Percentiles rank a stretch among this genome's conserved stretches.
Evolutionary conservation across 225 moss, liverwort and hornwort species (phyloP).

Genomic region (Physcomitrium patens): DNA sequence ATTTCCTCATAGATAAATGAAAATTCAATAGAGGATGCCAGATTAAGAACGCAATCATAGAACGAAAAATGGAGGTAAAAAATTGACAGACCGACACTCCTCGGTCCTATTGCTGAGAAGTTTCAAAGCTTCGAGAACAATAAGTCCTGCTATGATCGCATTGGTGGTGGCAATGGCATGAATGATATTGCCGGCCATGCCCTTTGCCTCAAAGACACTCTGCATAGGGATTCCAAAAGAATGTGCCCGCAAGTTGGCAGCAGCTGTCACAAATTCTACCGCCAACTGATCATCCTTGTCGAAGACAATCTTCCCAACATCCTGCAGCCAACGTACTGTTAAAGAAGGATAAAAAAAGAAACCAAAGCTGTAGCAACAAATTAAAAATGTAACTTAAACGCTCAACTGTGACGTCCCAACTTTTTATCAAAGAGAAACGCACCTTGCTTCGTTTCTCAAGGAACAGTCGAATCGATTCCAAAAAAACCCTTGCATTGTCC

Average conservation of each 20-base stretch:
- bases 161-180: constrained; percentile 82
- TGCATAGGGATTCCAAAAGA: constrained; percentile 91
- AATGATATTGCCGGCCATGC: constrained; percentile 82
- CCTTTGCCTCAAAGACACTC: constrained; percentile 94
- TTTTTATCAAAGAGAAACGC: constrained; percentile 8
- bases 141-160: constrained; percentile 72
- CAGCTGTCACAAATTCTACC: constrained; percentile 97
- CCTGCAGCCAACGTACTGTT: constrained; percentile 53
- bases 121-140: constrained; percentile 73
- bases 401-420: constrained; percentile 1
- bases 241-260: constrained; percentile 91
- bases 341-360: constrained; percentile 13
- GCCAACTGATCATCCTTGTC: constrained; percentile 98
- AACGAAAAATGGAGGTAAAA: not conserved
- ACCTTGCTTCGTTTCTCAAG: constrained; percentile 77
- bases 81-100: constrained; percentile 49
- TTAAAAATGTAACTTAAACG: not conserved
- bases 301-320: constrained; percentile 87
- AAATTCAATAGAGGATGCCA: too few relatives aligned
- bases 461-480: constrained; percentile 74
- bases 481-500: constrained; percentile 80
- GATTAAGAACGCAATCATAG: not conserved
- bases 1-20: not conserved
- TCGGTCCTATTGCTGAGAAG: constrained; percentile 48
- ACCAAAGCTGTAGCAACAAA: not conserved